phyloP scores from a whole-genome alignment of 75 land plant species.

The Picea glauca region DNA sequence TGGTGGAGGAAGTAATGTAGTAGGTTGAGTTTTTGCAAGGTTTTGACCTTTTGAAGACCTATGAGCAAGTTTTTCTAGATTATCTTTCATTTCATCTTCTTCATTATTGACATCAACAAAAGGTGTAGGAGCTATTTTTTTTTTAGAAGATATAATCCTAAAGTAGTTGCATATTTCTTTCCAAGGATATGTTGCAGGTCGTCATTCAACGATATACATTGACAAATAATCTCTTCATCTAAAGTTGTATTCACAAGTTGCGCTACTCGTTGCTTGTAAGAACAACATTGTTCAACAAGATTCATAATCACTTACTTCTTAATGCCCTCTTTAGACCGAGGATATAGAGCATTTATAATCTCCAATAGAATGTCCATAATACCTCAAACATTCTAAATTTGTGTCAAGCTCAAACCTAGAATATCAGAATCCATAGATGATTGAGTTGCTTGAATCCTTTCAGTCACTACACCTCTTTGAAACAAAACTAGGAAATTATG shows the following conservation, averaged over 20 bases:
- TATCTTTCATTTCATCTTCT: slow-evolving; percentile 27
- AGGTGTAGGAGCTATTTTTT: slow-evolving; percentile 27
- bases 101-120: slow-evolving; percentile 39
- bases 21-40: slow-evolving; percentile 11
- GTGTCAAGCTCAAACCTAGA: too few relatives aligned
- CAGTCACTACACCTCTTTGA: slow-evolving; percentile 41
- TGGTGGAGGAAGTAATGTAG: slow-evolving; percentile 29
- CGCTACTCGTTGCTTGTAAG: too few relatives aligned
- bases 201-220: slow-evolving; percentile 85
- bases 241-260: slow-evolving; percentile 4
- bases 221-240: slow-evolving; percentile 81
- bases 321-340: slow-evolving; percentile 40
- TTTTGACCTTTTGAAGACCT: slow-evolving; percentile 19
- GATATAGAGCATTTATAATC: too few relatives aligned
- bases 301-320: slow-evolving; percentile 93
- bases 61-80: slow-evolving; percentile 16
- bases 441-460: too few relatives aligned
- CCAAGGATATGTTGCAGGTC: slow-evolving; percentile 77
- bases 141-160: slow-evolving; percentile 51
- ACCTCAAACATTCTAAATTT: too few relatives aligned
- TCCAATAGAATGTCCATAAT: too few relatives aligned
- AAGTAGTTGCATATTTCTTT: slow-evolving; percentile 75
- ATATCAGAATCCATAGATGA: too few relatives aligned
- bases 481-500: slow-evolving; percentile 99
- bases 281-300: slow-evolving; percentile 24